phyloP scores from a whole-genome alignment of 1,284 basidiomycete genomes.

The Tylopilus orsonianus region DNA sequence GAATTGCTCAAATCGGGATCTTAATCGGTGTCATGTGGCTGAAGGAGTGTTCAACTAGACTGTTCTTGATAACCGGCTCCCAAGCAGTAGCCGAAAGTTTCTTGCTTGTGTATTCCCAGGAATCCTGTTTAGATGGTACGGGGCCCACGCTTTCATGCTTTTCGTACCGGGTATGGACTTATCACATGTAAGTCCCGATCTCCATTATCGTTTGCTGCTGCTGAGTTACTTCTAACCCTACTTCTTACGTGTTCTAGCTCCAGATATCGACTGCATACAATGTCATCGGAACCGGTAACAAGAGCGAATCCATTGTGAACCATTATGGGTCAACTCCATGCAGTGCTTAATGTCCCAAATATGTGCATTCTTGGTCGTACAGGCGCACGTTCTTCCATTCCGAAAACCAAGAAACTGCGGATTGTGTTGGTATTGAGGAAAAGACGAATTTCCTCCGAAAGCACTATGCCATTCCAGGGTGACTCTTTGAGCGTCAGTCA shows the following conservation, averaged over 20 bases:
- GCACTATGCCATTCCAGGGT: no score
- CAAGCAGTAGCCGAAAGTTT: conserved; percentile 6
- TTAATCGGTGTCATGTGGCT: no score
- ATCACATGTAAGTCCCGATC: conserved; percentile 18
- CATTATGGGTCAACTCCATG: conserved; percentile 2
- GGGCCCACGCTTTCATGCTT: conserved; percentile 1
- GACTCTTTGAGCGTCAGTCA: conserved; percentile 3
- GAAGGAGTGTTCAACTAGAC: background rate
- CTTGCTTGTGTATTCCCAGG: conserved; percentile 11
- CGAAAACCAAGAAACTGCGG: background rate
- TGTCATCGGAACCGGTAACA: conserved; percentile 9
- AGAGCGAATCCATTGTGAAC: background rate
- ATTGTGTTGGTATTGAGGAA: conserved; percentile 2
- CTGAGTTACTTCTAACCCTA: conserved; percentile 15
- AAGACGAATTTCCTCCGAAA: background rate
- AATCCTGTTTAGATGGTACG: background rate
- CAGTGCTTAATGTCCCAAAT: background rate
- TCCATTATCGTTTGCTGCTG: background rate
- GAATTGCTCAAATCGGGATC: background rate
- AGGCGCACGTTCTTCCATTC: background rate
- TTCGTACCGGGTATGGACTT: conserved; percentile 6
- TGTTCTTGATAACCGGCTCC: conserved; percentile 5
- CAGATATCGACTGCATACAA: conserved; percentile 1
- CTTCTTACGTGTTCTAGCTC: conserved; percentile 6
- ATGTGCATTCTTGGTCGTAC: background rate